phyloP scores from a whole-genome alignment of 2,329 filamentous ascomycete species.

The Fusarium duplospermum region DNA sequence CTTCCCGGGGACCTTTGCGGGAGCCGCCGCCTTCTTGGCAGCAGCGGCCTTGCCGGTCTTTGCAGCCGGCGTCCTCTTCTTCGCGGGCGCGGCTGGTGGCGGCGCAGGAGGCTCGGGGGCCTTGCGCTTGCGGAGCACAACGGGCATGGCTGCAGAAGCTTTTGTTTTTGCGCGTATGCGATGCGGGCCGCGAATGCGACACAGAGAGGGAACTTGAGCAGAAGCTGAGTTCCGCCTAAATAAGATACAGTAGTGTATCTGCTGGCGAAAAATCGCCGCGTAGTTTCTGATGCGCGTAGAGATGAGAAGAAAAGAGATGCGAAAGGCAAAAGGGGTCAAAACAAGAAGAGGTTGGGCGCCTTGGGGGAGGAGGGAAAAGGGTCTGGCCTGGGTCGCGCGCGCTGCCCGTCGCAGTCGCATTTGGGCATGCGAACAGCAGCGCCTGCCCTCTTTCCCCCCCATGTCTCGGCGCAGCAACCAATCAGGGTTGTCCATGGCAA shows the following conservation, averaged over 20 bases:
- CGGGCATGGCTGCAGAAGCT: slow-evolving; percentile 58
- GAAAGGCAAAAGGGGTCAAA: slow-evolving; percentile 20
- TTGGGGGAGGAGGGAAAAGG: slow-evolving; percentile 21
- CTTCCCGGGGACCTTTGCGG: slow-evolving; percentile 47
- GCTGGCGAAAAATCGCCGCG: slow-evolving; percentile 8
- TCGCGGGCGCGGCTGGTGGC: slow-evolving; percentile 53
- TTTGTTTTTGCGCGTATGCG: slow-evolving; percentile 22
- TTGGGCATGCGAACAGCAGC: slow-evolving; percentile 25
- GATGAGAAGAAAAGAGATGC: slow-evolving; percentile 5
- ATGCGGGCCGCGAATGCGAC: slow-evolving; percentile 33
- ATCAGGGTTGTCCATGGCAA: slow-evolving; percentile 33
- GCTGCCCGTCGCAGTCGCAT: slow-evolving; percentile 43
- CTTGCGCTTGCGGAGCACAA: slow-evolving; percentile 72
- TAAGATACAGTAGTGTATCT: slow-evolving; percentile 8
- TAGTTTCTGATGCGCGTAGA: slow-evolving; percentile 20
- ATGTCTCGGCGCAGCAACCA: slow-evolving; percentile 38
- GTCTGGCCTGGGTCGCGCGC: slow-evolving; percentile 17
- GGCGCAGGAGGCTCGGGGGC: slow-evolving; percentile 57
- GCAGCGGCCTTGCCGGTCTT: slow-evolving; percentile 31
- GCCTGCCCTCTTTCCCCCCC: slow-evolving; percentile 6
- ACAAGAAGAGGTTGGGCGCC: slow-evolving; percentile 41
- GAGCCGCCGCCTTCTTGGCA: slow-evolving; percentile 32
- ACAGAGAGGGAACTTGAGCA: slow-evolving; percentile 3
- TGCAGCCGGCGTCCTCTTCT: slow-evolving; percentile 51
- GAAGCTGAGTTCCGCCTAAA: slow-evolving; percentile 23